Evolutionary conservation across 208 protist genomes (phyloP), one percentile per base, ranked within the genome.

Genomic region (Lotmaria passim): DNA sequence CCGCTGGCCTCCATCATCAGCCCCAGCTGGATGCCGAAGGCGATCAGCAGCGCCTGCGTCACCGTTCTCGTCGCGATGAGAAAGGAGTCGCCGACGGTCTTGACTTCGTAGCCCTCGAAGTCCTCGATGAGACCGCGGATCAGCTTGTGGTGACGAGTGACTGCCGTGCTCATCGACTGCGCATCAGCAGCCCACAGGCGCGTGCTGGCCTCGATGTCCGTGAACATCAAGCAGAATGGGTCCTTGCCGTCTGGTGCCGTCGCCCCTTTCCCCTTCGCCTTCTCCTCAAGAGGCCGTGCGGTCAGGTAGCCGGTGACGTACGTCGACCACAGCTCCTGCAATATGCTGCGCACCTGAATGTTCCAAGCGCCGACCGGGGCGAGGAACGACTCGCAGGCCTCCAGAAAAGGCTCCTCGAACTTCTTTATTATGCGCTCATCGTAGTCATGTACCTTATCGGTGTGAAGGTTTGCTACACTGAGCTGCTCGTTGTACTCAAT

Each of bases 351-450:
- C 58, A 68, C 63, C 21, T 61, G 28, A 30, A 82, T 75, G 23
- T 71, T 65, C 17, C 69, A 63, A 23, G 60, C 28, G 33, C 70
- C 66, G 46, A 59, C 59, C 12, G 44, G 4, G 17, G 63, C 62
- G 67, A 85, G 74, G 28, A 70, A 28, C 23, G 73, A 60, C 19
- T 56, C 33, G 52, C 75, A 90, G 1, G 85, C 85, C 30, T 87
- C 77, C 24, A 91, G 87, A 50, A 94, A 91, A 17, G 68, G 67
- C 38, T 85, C 79, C 14, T 81, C 84, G 17, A 87, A 31, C 19
- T 69, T 75, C 73, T 86, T 83, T 51, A 39, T 39, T 12, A 39
- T 12, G 36, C 12, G 8, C 36, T 6, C 36, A 12, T 39, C 12
- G 36, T 14, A 91, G 8, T 83, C 58, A 83, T 73, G 24, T 80